phyloP scores from a whole-genome alignment of 129 eudicot genomes.

The Flaveria robusta region DNA sequence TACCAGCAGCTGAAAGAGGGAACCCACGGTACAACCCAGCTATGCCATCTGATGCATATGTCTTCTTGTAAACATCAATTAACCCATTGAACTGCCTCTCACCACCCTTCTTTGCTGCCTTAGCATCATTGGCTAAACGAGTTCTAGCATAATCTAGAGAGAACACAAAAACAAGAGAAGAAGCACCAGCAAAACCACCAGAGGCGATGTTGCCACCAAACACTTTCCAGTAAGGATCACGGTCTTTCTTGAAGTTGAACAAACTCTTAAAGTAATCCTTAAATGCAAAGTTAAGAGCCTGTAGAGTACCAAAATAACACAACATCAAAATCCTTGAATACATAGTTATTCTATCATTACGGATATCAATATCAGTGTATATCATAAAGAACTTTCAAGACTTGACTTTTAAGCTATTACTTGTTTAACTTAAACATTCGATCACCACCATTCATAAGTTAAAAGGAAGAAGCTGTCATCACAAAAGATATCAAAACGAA shows the following conservation, averaged over 20 bases:
- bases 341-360: neutral
- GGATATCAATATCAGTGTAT: neutral
- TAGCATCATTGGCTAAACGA: conserved; percentile 53
- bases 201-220: conserved; percentile 48
- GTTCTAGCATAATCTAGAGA: conserved; percentile 55
- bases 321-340: neutral
- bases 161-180: conserved; percentile 48
- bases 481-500: neutral
- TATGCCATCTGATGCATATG: conserved; percentile 46
- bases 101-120: conserved; percentile 59
- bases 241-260: conserved; percentile 45
- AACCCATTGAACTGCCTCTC: conserved; percentile 59
- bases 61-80: conserved; percentile 53
- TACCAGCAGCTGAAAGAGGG: conserved; percentile 40
- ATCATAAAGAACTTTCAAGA: neutral
- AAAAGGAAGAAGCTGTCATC: neutral
- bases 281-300: conserved; percentile 59
- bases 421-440: neutral
- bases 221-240: conserved; percentile 26
- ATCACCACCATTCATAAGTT: neutral
- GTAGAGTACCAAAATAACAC: neutral
- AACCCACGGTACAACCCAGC: conserved; percentile 48
- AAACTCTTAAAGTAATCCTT: conserved; percentile 56
- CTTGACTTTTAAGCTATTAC: neutral
- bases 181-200: conserved; percentile 56